Evolutionary conservation across 164 flowering plant species (phyloP), one percentile per base, ranked within the genome.

Genomic region (Vitis riparia): DNA sequence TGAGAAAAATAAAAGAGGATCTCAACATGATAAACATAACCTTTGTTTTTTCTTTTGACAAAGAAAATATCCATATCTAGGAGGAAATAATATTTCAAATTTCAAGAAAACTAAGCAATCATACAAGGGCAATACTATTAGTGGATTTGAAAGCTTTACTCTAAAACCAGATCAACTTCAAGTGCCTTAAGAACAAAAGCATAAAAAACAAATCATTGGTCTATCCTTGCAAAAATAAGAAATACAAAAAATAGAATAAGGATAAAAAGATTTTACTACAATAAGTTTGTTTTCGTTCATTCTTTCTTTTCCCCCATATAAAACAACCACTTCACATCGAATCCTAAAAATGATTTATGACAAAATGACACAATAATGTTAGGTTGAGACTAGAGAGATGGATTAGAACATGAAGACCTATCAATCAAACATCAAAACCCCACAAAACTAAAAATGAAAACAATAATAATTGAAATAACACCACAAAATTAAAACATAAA

Each of bases 351-450:
- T 8, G 37, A 16, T 66, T 61, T 3, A 3, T 48, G 30, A 13
- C 17, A 59, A 66, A 23, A 15, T 8, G 66, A 65, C 2, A 65
- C 52, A 66, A 51, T 15, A 71, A 63, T 68, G 62, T 64, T 71
- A 63, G 71, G 78, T 71, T 19, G 59, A 50, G 14, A 68, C 44
- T 37, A 37, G 60, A 12, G 59, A 71, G 44, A 55, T 8, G 55
- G 51, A 72, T 57, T 68, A 71, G 69, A 66, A 75, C 23, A 37
- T 13, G 63, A 61, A 59, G 1, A 19, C 27, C 27, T 23, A 23
- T 23, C 27, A 23, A 23, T 23, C 2, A 23, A 23, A 23, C 2
- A 23, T 23, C 27, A 23, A 23, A 23, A 23, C 27, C 27, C 27
- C 27, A 23, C 27, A 23, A 23, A 23, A 23, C 27, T 23, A 23